Evolutionary conservation across 164 flowering plant species (phyloP).

Genomic region (Umbilicus rupestris): DNA sequence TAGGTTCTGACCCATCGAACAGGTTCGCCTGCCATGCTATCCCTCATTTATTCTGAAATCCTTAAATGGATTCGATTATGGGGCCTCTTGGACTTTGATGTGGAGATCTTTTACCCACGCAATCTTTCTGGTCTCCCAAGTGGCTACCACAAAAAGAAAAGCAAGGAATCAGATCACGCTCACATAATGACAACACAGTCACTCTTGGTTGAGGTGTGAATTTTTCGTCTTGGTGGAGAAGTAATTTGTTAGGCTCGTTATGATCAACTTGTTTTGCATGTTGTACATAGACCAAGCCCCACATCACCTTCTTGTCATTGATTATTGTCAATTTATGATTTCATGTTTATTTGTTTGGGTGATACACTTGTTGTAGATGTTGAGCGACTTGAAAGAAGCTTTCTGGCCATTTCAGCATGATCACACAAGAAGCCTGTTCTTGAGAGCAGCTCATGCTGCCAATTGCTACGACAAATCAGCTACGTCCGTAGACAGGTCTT

Average conservation of each 20-base stretch:
- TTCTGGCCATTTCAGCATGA: conserved; percentile 82
- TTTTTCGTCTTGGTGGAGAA: background rate
- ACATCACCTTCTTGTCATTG: background rate
- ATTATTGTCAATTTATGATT: background rate
- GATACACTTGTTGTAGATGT: conserved; percentile 32
- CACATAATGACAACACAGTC: conserved; percentile 59
- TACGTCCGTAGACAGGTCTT: conserved; percentile 35
- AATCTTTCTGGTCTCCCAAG: conserved; percentile 55
- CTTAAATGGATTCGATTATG: conserved; percentile 70
- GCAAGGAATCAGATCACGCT: conserved; percentile 59
- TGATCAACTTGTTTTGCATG: background rate
- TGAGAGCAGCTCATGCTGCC: conserved; percentile 74
- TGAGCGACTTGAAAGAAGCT: conserved; percentile 55
- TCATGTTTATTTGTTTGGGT: background rate
- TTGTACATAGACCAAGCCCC: background rate
- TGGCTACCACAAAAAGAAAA: conserved; percentile 64
- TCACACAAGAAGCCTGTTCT: conserved; percentile 42
- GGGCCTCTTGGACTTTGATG: conserved; percentile 65
- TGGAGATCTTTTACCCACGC: conserved; percentile 60
- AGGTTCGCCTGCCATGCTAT: conserved; percentile 71
- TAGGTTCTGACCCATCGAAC: conserved; percentile 82
- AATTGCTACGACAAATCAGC: conserved; percentile 34
- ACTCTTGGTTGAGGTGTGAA: conserved; percentile 47
- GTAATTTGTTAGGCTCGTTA: background rate
- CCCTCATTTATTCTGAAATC: conserved; percentile 67